Evolutionary conservation across 2,329 filamentous ascomycete species (phyloP).

Genomic region (Sporothrix dimorphospora): DNA sequence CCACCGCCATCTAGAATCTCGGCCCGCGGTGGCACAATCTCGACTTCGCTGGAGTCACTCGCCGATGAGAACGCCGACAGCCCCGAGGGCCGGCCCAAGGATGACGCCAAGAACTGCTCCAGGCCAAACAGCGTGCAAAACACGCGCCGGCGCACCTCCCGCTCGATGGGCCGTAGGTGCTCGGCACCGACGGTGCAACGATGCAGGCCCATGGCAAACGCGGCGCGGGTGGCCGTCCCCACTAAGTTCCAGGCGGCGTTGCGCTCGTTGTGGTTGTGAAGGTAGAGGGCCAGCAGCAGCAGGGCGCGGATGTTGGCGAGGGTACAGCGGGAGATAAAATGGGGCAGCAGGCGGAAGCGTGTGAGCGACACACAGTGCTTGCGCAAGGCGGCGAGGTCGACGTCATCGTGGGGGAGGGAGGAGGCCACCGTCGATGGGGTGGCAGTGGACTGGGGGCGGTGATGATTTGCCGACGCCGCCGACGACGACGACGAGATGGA

Average conservation of each 20-base stretch:
- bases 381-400: background rate
- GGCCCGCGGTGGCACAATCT: background rate
- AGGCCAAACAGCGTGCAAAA: conserved; percentile 23
- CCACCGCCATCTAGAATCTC: conserved; percentile 16
- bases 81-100: background rate
- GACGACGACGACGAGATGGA: background rate
- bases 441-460: background rate
- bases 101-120: conserved; percentile 19
- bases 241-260: conserved; percentile 18
- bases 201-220: conserved; percentile 21
- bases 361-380: conserved; percentile 11
- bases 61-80: background rate
- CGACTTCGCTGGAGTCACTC: background rate
- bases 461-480: background rate
- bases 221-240: conserved; percentile 14
- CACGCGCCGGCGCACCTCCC: conserved; percentile 6
- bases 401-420: background rate
- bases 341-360: conserved; percentile 1
- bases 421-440: background rate
- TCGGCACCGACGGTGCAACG: background rate
- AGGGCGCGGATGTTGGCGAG: conserved; percentile 20
- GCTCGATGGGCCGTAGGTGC: conserved; percentile 8
- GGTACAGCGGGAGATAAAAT: conserved; percentile 17
- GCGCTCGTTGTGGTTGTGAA: conserved; percentile 23
- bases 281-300: conserved; percentile 11